A percentile compares a stretch with the other conserved stretches of the same genome.
These are phyloP conservation scores for Jatropha multifida DNA, from an alignment of 441 rosid genomes.

Conservation along the genomic window DNA sequence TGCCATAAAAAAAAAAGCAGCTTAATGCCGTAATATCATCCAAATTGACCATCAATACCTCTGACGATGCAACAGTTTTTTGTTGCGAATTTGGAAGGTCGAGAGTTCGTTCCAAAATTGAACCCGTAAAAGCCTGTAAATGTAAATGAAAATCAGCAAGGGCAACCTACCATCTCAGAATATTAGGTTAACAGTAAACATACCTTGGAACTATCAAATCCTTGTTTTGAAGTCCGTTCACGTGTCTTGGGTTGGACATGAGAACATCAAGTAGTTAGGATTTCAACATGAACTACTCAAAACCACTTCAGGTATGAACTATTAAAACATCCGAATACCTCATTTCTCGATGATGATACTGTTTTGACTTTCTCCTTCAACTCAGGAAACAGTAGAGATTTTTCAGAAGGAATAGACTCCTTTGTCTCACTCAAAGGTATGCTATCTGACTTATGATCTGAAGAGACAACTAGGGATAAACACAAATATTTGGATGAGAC, in stretches of 20 bases:
- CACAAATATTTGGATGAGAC: conserved; percentile 7
- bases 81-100: conserved; percentile 32
- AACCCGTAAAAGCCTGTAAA: conserved; percentile 72
- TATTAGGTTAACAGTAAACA: not conserved
- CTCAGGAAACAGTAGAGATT: conserved; percentile 26
- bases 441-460: conserved; percentile 34
- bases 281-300: not conserved
- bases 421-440: conserved; percentile 21
- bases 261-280: not conserved
- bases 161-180: not conserved
- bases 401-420: conserved; percentile 29
- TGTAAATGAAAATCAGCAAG: not conserved
- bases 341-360: conserved; percentile 32
- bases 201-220: conserved; percentile 37
- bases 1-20: not conserved
- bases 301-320: not conserved
- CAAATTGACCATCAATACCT: conserved; percentile 38
- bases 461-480: conserved; percentile 11
- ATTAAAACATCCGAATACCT: conserved; percentile 34
- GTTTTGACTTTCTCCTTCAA: conserved; percentile 30
- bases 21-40: not conserved
- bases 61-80: conserved; percentile 33
- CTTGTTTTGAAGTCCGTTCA: conserved; percentile 20
- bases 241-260: conserved; percentile 12
- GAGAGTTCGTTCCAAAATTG: conserved; percentile 53